A percentile compares a stretch with the other conserved stretches of the same genome.
Evolutionary conservation across 2,329 filamentous ascomycete species (phyloP).

Genomic region (Phialocephala sp.): DNA sequence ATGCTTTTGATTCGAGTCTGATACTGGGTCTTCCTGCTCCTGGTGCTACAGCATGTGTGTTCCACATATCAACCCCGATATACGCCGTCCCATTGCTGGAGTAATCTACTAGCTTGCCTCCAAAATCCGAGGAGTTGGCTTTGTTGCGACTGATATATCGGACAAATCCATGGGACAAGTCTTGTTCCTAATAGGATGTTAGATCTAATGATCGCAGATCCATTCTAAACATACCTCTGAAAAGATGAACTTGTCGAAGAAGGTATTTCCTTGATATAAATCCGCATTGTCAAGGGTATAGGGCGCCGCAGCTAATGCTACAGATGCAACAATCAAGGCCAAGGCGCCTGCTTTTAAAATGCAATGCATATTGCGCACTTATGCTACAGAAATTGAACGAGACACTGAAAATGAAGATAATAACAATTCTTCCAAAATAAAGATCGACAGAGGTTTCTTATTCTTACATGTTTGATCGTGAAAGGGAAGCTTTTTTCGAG

Average conservation of each 20-base stretch:
- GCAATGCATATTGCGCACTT: background rate
- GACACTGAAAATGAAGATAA: background rate
- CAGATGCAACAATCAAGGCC: background rate
- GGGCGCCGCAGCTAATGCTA: background rate
- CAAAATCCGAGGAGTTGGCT: background rate
- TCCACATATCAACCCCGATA: conserved; percentile 14
- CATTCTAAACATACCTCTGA: conserved; percentile 1
- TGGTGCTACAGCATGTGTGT: background rate
- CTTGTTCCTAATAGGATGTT: background rate
- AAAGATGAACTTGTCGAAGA: conserved; percentile 18
- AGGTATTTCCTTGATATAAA: conserved; percentile 13
- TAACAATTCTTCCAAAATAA: background rate
- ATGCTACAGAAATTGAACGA: background rate
- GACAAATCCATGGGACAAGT: conserved; percentile 3
- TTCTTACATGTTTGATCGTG: no score
- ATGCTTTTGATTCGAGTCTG: conserved; percentile 67
- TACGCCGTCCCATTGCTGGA: background rate
- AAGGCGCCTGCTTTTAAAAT: background rate
- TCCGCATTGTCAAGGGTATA: conserved; percentile 16
- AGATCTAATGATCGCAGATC: no score
- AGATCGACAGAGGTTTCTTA: no score
- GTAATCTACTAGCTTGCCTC: background rate
- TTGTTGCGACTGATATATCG: background rate
- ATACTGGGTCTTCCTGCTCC: conserved; percentile 56
- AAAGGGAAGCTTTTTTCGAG: no score